Conservation (phyloP, 2,329 filamentous ascomycete species). For the Aspergillus japonicus region DNA sequence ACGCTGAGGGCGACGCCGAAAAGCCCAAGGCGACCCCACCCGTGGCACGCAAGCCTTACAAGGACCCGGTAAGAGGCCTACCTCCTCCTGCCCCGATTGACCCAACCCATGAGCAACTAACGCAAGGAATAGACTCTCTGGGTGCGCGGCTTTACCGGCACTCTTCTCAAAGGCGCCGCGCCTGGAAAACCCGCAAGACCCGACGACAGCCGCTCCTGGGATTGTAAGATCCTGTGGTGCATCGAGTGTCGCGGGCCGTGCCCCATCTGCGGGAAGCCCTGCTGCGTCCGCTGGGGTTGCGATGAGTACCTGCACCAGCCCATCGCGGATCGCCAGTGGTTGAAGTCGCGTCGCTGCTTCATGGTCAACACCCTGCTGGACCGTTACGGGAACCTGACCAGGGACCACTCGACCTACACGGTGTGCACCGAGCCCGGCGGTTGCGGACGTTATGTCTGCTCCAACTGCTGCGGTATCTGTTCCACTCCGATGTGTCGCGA, state of each 20-base stretch:
- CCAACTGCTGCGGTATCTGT: constrained; percentile 37
- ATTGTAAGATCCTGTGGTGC: constrained; percentile 34
- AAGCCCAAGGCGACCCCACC: not conserved
- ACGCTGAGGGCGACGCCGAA: not conserved
- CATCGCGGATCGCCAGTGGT: constrained; percentile 14
- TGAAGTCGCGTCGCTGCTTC: constrained; percentile 12
- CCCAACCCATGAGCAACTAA: not conserved
- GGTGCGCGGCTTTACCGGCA: constrained; percentile 18
- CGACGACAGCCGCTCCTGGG: constrained; percentile 26
- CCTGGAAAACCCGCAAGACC: constrained; percentile 6
- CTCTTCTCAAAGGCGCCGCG: constrained; percentile 6
- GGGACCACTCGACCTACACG: constrained; percentile 33
- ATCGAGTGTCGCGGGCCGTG: constrained; percentile 29
- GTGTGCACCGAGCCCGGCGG: constrained; percentile 30
- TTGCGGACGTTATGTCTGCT: constrained; percentile 35
- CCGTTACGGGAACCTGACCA: constrained; percentile 15
- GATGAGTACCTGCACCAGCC: constrained; percentile 10
- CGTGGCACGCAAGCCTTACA: not conserved
- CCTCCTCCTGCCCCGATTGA: too few relatives aligned
- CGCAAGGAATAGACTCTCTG: not conserved
- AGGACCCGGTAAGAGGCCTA: not conserved
- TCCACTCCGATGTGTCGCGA: constrained; percentile 33
- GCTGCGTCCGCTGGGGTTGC: constrained; percentile 32
- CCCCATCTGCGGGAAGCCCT: constrained; percentile 29
- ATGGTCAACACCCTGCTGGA: constrained; percentile 25